phyloP scores from a whole-genome alignment of 495 filamentous ascomycete species.

The Penicillium robsamsonii region DNA sequence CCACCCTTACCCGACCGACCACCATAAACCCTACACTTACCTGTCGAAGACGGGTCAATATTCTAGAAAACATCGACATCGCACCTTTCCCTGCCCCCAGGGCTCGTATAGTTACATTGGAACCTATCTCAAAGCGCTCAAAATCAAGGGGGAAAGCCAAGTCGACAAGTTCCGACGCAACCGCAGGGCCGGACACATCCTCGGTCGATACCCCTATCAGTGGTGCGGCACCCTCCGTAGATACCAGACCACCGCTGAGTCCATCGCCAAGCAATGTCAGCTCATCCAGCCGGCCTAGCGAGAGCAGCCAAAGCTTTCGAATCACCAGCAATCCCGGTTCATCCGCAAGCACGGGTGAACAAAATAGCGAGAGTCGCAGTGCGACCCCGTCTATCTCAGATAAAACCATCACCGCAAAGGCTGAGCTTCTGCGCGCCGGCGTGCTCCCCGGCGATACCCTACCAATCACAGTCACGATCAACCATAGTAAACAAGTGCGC shows the following conservation, averaged over 20 bases:
- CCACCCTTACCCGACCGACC: constrained; percentile 85
- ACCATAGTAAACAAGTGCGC: constrained; percentile 82
- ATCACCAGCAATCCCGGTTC: constrained; percentile 40
- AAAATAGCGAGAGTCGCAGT: constrained; percentile 44
- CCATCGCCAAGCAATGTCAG: constrained; percentile 64
- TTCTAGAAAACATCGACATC: constrained; percentile 71
- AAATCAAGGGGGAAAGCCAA: constrained; percentile 48
- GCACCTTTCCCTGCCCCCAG: constrained; percentile 55
- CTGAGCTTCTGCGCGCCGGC: constrained; percentile 78
- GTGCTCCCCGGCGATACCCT: constrained; percentile 83
- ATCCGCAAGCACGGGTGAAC: constrained; percentile 36
- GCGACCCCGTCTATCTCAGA: constrained; percentile 41
- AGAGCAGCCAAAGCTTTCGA: constrained; percentile 55
- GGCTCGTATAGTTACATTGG: constrained; percentile 75
- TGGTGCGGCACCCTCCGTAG: constrained; percentile 26
- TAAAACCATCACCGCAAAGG: constrained; percentile 82
- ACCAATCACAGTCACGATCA: constrained; percentile 73
- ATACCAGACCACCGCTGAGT: constrained; percentile 46
- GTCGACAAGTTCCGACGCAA: constrained; percentile 34
- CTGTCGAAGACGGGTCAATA: constrained; percentile 74
- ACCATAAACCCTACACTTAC: constrained; percentile 76
- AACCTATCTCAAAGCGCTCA: constrained; percentile 61
- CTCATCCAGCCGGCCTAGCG: constrained; percentile 59
- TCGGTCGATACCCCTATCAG: constrained; percentile 36
- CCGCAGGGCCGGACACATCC: constrained; percentile 32